Evolutionary conservation across 768 basidiomycete genomes (phyloP), one percentile per base, ranked within the genome.

Genomic region (Auricularia sp.): DNA sequence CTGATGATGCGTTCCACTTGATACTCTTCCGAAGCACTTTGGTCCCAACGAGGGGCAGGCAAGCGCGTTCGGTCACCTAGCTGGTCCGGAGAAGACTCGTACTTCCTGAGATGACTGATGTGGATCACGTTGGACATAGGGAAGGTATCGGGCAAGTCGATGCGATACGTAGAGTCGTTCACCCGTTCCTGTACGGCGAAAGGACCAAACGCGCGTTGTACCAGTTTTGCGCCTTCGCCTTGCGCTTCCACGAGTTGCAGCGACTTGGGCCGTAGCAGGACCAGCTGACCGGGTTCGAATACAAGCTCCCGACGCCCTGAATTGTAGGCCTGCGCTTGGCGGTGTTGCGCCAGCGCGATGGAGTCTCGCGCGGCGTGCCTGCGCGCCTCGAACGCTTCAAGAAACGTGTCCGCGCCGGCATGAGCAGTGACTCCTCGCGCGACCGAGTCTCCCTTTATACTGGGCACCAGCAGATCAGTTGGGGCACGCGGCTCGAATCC

Each of bases 261-360:
- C 0, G 71, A 68, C n/a, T 73, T 70, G 6, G 72, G 73, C 34
- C 74, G 74, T 2, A 75, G 53, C 0, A 73, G 67, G 0, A 69
- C 64, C 23, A 64, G 62, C 18, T 69, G 71, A 1, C 72, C 74
- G 39, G 66, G 65, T 7, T 68, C 36, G 36, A 73, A 70, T 63
- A 66, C 61, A 7, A 69, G 62, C 12, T 66, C 53, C 12, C 66
- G 59, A 3, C 71, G 61, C 0, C 54, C 39, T 43, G 69, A 64
- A 53, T 74, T 73, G 65, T 70, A 72, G 1, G 67, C 61, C 23
- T 61, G 43, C 0, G 69, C 66, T 58, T 73, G 73, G 21, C 61
- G 21, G 61, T 72, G 70, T 39, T 74, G 73, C 1, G 69, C 67
- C 16, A 56, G n/a, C 0, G 62, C 56, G 2, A 69, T 12, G 0